Percentiles rank a stretch among this genome's conserved stretches.
Evolutionary conservation across 805 yeast genomes (phyloP).

Genomic region (Candida awuae): DNA sequence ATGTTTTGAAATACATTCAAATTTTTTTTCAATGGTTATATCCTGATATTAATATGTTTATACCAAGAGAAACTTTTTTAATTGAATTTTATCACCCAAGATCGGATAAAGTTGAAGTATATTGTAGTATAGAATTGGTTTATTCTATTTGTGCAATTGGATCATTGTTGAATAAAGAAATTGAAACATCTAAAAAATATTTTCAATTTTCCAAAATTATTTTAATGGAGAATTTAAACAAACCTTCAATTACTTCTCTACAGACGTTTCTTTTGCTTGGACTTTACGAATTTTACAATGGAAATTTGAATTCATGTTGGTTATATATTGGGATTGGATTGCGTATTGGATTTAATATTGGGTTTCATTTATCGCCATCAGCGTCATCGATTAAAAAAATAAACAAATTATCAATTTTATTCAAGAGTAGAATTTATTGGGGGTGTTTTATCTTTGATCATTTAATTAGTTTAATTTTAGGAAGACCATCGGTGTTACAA

Average conservation of each 20-base stretch:
- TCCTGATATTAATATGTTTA: conserved; percentile 54
- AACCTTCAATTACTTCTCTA: conserved; percentile 44
- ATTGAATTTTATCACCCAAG: conserved; percentile 55
- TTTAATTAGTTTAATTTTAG: conserved; percentile 49
- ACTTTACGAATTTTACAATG: conserved; percentile 54
- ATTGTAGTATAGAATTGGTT: conserved; percentile 48
- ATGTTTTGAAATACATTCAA: conserved; percentile 15
- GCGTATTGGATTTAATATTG: conserved; percentile 58
- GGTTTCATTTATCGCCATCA: conserved; percentile 55
- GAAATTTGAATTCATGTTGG: conserved; percentile 54
- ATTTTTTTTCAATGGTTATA: conserved; percentile 53
- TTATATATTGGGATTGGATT: conserved; percentile 54
- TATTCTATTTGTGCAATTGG: conserved; percentile 55
- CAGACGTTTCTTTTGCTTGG: conserved; percentile 54
- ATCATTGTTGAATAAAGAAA: conserved; percentile 34
- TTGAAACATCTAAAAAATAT: conserved; percentile 33
- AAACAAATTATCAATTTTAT: conserved; percentile 36
- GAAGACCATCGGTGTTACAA: conserved; percentile 49
- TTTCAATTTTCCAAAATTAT: conserved; percentile 40
- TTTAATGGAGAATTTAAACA: conserved; percentile 35
- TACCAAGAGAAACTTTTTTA: conserved; percentile 56
- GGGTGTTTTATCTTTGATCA: conserved; percentile 61
- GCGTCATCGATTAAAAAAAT: conserved; percentile 20
- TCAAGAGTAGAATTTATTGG: conserved; percentile 57
- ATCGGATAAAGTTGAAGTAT: conserved; percentile 23